phyloP scores from a whole-genome alignment of 2,329 filamentous ascomycete genomes.

The Hortaea sp. region DNA sequence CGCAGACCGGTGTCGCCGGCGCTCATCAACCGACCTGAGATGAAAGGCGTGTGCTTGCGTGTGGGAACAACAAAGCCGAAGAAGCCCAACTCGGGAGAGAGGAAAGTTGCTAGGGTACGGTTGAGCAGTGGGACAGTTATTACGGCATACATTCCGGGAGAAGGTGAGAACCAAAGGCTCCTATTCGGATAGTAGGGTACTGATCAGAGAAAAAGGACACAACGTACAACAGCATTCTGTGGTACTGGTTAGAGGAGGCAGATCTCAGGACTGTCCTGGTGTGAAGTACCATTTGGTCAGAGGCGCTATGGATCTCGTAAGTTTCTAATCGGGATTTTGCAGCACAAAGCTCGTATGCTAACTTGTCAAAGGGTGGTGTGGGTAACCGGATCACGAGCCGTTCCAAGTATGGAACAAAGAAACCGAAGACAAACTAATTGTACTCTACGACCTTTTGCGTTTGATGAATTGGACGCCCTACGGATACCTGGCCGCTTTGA shows the following conservation, averaged over 20 bases:
- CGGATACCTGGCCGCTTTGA: neutral
- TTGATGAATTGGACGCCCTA: neutral
- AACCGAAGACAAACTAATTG: slow-evolving; percentile 67
- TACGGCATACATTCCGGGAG: slow-evolving; percentile 90
- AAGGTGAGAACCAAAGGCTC: slow-evolving; percentile 44
- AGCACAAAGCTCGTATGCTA: neutral
- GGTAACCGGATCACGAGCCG: slow-evolving; percentile 71
- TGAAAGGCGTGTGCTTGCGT: slow-evolving; percentile 94
- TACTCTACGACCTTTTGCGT: neutral
- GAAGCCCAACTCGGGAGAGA: slow-evolving; percentile 96
- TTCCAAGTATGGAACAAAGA: slow-evolving; percentile 98
- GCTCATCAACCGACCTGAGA: slow-evolving; percentile 62
- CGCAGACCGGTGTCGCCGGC: slow-evolving; percentile 85
- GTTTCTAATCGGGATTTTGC: slow-evolving; percentile 26
- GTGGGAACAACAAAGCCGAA: slow-evolving; percentile 92
- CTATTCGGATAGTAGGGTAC: neutral
- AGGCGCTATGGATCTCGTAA: slow-evolving; percentile 84
- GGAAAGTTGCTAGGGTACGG: slow-evolving; percentile 87
- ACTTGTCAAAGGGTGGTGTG: slow-evolving; percentile 65
- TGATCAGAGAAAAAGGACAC: slow-evolving; percentile 50
- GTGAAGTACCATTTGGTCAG: slow-evolving; percentile 91
- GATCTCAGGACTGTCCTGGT: slow-evolving; percentile 95
- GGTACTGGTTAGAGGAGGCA: slow-evolving; percentile 85
- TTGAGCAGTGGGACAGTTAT: slow-evolving; percentile 79
- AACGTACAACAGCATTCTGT: slow-evolving; percentile 99